phyloP scores from a whole-genome alignment of 2,329 filamentous ascomycete genomes.

The Alternaria ventricosa region DNA sequence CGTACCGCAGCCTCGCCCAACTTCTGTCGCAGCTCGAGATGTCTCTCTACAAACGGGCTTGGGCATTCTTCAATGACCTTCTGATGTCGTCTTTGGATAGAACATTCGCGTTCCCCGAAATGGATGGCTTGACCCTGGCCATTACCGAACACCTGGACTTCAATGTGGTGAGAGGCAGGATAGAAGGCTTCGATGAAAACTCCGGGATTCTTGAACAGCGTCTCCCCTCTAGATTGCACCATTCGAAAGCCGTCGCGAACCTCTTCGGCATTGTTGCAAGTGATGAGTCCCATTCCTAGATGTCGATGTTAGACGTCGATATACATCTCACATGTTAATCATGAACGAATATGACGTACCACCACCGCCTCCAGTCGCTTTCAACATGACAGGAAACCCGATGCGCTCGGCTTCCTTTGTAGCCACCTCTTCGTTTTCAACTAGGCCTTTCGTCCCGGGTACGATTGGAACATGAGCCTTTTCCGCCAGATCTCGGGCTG shows the following conservation, averaged over 20 bases:
- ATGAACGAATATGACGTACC: constrained; percentile 37
- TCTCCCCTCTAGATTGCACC: constrained; percentile 59
- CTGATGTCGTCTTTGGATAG: constrained; percentile 84
- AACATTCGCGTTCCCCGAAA: constrained; percentile 89
- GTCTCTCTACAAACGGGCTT: constrained; percentile 67
- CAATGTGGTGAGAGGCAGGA: constrained; percentile 66
- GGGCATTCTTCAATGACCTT: constrained; percentile 92
- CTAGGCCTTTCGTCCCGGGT: constrained; percentile 59
- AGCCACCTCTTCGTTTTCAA: constrained; percentile 44
- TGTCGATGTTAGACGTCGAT: not conserved
- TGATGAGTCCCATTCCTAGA: constrained; percentile 54
- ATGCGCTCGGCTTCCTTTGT: constrained; percentile 55
- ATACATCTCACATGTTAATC: not conserved
- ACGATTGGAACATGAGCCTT: constrained; percentile 62
- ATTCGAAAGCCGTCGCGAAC: constrained; percentile 55
- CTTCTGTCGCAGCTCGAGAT: constrained; percentile 65
- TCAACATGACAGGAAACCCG: constrained; percentile 63
- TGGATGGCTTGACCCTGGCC: constrained; percentile 77
- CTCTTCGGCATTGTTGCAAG: constrained; percentile 12
- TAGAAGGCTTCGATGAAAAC: constrained; percentile 58
- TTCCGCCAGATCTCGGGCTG: constrained; percentile 61
- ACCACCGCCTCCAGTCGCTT: constrained; percentile 66
- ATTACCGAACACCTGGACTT: constrained; percentile 91
- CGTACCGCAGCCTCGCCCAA: constrained; percentile 73
- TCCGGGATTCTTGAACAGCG: constrained; percentile 15